These are phyloP conservation scores for Xylaria multiplex DNA, from an alignment of 2,329 filamentous ascomycete species.

Conservation along the genomic window DNA sequence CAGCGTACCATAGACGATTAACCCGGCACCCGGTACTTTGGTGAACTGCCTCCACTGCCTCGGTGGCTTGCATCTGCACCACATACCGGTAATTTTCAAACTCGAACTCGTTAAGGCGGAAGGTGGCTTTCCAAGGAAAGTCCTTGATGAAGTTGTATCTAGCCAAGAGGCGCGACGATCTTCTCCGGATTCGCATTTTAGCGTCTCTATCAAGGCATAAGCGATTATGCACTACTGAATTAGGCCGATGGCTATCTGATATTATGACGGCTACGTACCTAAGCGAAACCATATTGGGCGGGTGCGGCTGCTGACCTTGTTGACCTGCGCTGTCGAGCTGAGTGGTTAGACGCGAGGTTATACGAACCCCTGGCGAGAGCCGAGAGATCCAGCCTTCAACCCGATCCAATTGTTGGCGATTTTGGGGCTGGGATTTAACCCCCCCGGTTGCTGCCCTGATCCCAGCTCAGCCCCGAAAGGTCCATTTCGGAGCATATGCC, in stretches of 20 bases:
- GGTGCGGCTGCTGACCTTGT: slow-evolving; percentile 22
- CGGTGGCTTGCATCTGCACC: slow-evolving; percentile 28
- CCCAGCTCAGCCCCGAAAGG: slow-evolving; percentile 26
- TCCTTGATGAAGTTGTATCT: neutral
- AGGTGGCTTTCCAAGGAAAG: slow-evolving; percentile 11
- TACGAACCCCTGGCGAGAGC: slow-evolving; percentile 9
- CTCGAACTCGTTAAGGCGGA: neutral
- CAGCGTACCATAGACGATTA: neutral
- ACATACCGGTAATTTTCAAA: slow-evolving; percentile 26
- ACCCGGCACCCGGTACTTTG: slow-evolving; percentile 18
- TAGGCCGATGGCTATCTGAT: slow-evolving; percentile 18
- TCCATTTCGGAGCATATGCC: slow-evolving; percentile 22
- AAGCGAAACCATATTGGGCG: slow-evolving; percentile 23
- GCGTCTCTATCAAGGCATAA: slow-evolving; percentile 13
- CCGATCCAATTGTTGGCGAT: slow-evolving; percentile 23
- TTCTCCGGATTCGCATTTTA: slow-evolving; percentile 22
- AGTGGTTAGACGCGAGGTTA: slow-evolving; percentile 12
- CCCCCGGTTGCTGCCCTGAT: slow-evolving; percentile 1
- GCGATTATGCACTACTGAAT: slow-evolving; percentile 15
- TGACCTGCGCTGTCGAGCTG: slow-evolving; percentile 22
- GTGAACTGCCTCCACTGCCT: neutral
- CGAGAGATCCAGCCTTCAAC: slow-evolving; percentile 14
- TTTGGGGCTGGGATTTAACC: slow-evolving; percentile 2
- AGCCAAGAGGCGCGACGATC: slow-evolving; percentile 21
- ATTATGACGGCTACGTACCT: slow-evolving; percentile 21